These are phyloP conservation scores for Naganishia friedmannii DNA, from an alignment of 768 basidiomycete species.

Conservation along the genomic window DNA sequence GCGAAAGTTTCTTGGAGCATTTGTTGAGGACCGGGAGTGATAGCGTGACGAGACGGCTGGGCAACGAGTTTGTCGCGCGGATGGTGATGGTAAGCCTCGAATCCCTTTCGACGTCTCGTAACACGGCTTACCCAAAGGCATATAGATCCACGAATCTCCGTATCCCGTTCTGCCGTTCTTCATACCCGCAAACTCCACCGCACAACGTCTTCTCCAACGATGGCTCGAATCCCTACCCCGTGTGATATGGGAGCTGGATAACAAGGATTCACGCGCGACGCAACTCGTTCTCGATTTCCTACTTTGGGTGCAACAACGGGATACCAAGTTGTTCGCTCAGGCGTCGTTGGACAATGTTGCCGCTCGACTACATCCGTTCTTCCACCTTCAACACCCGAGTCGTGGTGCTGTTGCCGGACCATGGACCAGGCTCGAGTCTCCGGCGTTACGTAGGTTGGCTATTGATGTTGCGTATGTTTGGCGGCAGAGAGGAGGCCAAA, in stretches of 20 bases:
- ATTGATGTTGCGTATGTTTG: constrained; percentile 60
- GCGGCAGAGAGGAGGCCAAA: neutral
- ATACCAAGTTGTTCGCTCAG: constrained; percentile 30
- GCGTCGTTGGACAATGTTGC: constrained; percentile 59
- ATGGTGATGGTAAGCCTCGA: constrained; percentile 62
- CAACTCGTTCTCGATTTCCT: constrained; percentile 65
- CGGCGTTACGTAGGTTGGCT: constrained; percentile 59
- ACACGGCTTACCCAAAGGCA: constrained; percentile 2
- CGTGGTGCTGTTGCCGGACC: constrained; percentile 75
- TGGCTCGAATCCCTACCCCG: constrained; percentile 78
- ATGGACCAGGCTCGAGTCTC: constrained; percentile 63
- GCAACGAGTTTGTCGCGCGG: constrained; percentile 72
- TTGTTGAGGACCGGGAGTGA: constrained; percentile 61
- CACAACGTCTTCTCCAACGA: constrained; percentile 49
- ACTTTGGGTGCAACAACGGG: constrained; percentile 52
- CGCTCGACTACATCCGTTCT: constrained; percentile 72
- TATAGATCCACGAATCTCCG: constrained; percentile 40
- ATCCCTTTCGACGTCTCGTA: neutral
- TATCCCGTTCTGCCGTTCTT: constrained; percentile 43
- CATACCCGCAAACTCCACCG: constrained; percentile 31
- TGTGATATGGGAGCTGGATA: constrained; percentile 78
- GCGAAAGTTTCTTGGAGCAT: constrained; percentile 66
- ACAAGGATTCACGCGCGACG: constrained; percentile 59
- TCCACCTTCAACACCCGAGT: constrained; percentile 68
- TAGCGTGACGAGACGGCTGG: constrained; percentile 64